Evolutionary conservation across 1,139 yeast species (phyloP), one percentile per base, ranked within the genome.

Genomic region (Nakaseomyces delphensis): DNA sequence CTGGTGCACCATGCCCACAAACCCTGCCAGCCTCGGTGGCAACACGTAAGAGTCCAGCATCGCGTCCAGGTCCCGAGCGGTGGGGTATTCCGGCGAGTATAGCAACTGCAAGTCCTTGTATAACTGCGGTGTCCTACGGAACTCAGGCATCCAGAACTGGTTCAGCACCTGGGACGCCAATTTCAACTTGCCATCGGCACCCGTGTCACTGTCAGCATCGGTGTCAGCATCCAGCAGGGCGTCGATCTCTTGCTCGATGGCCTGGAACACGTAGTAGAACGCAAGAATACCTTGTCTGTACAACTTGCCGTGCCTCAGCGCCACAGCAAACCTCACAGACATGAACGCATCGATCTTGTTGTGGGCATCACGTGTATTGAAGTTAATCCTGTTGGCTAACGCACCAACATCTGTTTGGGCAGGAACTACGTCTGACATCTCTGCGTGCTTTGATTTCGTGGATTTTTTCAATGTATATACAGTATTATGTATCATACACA

Each of bases 271-370:
- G 57, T 81, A 89, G 63, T 81, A 85, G 60, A 80, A 84, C 43
- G 82, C 72, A 59, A 81, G 86, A 45, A 84, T 68, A 14, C 91
- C 93, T 61, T 84, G 94, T 61, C 93, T 76, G 66, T 79, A 85
- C 36, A 83, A 77, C 51, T 75, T 77, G 38, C 80, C 75, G 58
- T 84, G 89, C 56, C 87, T 71, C 47, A 83, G 66, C 1, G 94
- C 95, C 41, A 83, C 65, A 8, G 87, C 85, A 53, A 84, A 70
- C 60, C 80, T 79, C 43, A 83, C 65, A 9, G 83, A 75, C 64
- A 84, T 77, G 59, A 77, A 66, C 52, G 81, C 79, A 61, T 84
- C 77, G 46, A 83, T 77, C 51, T 73, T 74, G 59, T 80, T 77
- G 65, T 84, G 95, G 38, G 72, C 70, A 24, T 69, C 62, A 51